These are phyloP conservation scores for Blastobotrys petasosporus DNA, from an alignment of 1,139 yeast genomes.

Conservation along the genomic window DNA sequence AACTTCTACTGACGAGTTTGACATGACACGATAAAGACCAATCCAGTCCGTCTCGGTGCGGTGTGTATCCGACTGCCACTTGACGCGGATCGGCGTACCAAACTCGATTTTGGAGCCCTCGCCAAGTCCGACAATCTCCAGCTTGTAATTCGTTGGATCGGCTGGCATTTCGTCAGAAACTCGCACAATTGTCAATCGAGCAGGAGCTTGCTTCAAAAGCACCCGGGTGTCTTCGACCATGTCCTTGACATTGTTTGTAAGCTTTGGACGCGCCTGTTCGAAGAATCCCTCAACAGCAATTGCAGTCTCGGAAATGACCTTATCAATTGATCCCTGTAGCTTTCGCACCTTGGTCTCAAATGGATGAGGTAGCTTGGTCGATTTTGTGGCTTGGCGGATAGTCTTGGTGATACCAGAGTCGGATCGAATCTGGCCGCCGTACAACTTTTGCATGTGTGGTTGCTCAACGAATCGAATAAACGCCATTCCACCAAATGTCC, in stretches of 20 bases:
- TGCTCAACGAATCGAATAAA: conserved; percentile 72
- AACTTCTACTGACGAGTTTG: conserved; percentile 51
- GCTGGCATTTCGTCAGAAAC: conserved; percentile 30
- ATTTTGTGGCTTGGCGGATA: conserved; percentile 38
- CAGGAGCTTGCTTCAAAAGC: conserved; percentile 34
- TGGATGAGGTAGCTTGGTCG: conserved; percentile 26
- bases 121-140: conserved; percentile 17
- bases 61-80: conserved; percentile 51
- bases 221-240: conserved; percentile 31
- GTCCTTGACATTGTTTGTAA: conserved; percentile 23
- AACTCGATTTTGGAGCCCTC: conserved; percentile 18
- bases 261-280: conserved; percentile 28
- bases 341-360: conserved; percentile 29
- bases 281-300: conserved; percentile 33
- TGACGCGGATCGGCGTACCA: conserved; percentile 49
- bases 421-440: conserved; percentile 51
- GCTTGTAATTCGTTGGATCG: conserved; percentile 26
- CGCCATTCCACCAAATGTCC: conserved; percentile 64
- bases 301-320: conserved; percentile 34
- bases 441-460: conserved; percentile 72
- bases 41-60: conserved; percentile 61
- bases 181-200: conserved; percentile 32
- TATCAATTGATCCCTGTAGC: conserved; percentile 35
- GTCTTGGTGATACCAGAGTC: conserved; percentile 64
- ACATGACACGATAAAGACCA: conserved; percentile 64